Evolutionary conservation across 768 basidiomycete species (phyloP), one percentile per base, ranked within the genome.

Genomic region (Coprinopsis marcescibilis): DNA sequence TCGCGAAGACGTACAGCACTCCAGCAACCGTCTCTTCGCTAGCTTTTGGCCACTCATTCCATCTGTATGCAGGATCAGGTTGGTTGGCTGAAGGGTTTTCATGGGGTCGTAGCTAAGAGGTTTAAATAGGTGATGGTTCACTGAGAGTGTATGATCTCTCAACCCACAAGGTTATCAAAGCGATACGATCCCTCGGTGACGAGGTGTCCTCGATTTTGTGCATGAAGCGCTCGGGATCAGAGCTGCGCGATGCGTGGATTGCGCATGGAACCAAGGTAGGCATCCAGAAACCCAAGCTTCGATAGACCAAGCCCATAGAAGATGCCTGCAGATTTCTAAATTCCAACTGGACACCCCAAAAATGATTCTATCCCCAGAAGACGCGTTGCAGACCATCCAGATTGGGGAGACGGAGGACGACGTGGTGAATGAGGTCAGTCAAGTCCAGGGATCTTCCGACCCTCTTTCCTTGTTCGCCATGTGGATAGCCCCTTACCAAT

Each of bases 141-240:
- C 62, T 89, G 36, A 76, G 87, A 19, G 64, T 84, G 14, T 90
- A 88, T 53, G 67, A 75, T 53, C 63, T 80, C 4, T 76, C 80
- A 2, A 71, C 78, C 2, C 67, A 69, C 55, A 83, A 76, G 56
- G 81, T 85, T 5, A 52, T 73, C 24, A 83, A 78, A 57, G 87
- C 83, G 2, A 65, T 87, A 40, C 71, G 76, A 54, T 76, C 75
- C 4, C 61, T 83, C 5, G 72, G 70, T 7, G 55, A 59, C 3
- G 83, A 86, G 51, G 65, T 90, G 19, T 81, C 85, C 0, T 88
- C 83, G 0, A 66, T 88, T 20, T 63, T 70, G 1, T 77, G 75
- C 54, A 55, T 71, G 7, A 61, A 69, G 50, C 60, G 65, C 26
- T 52, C 67, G 34, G 70, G 67, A 7, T 64, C 69, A 13, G 65